Conservation (phyloP, 2,329 filamentous ascomycete genomes). For the Thermothelomyces thermophilus region DNA sequence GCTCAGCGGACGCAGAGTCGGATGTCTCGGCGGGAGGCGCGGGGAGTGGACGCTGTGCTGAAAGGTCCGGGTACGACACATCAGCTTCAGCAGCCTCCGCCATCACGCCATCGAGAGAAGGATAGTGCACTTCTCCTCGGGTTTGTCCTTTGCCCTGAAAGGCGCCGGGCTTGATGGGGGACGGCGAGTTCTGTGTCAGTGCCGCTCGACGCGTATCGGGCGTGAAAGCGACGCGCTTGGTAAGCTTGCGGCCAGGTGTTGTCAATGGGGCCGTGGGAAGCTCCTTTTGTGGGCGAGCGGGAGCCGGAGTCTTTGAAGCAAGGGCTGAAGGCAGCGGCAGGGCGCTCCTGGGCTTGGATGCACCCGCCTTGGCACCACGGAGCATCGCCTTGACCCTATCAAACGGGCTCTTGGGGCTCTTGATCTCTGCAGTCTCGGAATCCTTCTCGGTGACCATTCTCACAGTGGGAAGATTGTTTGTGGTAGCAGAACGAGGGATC, state of each 20-base stretch:
- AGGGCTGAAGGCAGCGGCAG: slow-evolving; percentile 39
- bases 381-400: slow-evolving; percentile 55
- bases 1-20: slow-evolving; percentile 23
- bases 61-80: slow-evolving; percentile 24
- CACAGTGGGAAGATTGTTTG: slow-evolving; percentile 34
- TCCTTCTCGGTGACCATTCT: slow-evolving; percentile 25
- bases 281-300: slow-evolving; percentile 43
- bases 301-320: slow-evolving; percentile 42
- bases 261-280: slow-evolving; percentile 49
- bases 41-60: slow-evolving; percentile 22
- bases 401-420: slow-evolving; percentile 45
- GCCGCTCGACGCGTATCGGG: slow-evolving; percentile 54
- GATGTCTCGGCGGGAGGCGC: slow-evolving; percentile 24
- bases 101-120: slow-evolving; percentile 29
- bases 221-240: slow-evolving; percentile 76
- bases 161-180: slow-evolving; percentile 46
- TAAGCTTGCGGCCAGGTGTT: slow-evolving; percentile 59
- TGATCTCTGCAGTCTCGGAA: slow-evolving; percentile 27
- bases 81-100: slow-evolving; percentile 23
- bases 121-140: slow-evolving; percentile 30
- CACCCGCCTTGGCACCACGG: slow-evolving; percentile 34
- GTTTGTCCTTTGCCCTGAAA: slow-evolving; percentile 29
- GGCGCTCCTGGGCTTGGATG: slow-evolving; percentile 39
- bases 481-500: slow-evolving; percentile 47
- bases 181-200: slow-evolving; percentile 46